phyloP scores from a whole-genome alignment of 495 filamentous ascomycete genomes.

The Bacidia rubella region DNA sequence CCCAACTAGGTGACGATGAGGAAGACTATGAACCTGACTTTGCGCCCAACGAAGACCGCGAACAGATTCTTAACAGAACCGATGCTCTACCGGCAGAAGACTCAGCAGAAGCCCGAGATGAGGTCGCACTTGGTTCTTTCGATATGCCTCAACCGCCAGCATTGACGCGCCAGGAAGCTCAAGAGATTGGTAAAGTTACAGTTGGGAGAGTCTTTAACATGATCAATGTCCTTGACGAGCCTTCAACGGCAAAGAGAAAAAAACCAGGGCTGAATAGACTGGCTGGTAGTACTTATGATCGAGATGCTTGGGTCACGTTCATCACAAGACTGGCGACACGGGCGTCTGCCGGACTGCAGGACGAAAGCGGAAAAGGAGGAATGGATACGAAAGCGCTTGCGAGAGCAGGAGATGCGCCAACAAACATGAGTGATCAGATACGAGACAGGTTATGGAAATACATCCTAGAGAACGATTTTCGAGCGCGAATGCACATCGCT shows the following conservation, averaged over 20 bases:
- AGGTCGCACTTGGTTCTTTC: slow-evolving; percentile 54
- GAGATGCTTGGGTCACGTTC: slow-evolving; percentile 82
- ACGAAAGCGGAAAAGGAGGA: slow-evolving; percentile 24
- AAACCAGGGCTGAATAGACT: slow-evolving; percentile 62
- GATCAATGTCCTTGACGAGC: slow-evolving; percentile 54
- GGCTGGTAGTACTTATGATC: slow-evolving; percentile 72
- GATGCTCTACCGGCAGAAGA: slow-evolving; percentile 47
- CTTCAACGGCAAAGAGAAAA: slow-evolving; percentile 31
- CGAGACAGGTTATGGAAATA: slow-evolving; percentile 70
- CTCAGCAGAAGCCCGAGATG: slow-evolving; percentile 33
- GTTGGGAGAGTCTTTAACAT: slow-evolving; percentile 66
- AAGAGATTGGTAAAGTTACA: slow-evolving; percentile 52
- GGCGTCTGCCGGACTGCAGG: slow-evolving; percentile 52
- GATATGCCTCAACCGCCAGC: slow-evolving; percentile 64
- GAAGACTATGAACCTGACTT: slow-evolving; percentile 87
- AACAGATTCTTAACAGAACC: slow-evolving; percentile 57
- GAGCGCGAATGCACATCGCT: slow-evolving; percentile 69
- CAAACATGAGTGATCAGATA: slow-evolving; percentile 49
- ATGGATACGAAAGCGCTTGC: slow-evolving; percentile 14
- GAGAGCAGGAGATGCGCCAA: slow-evolving; percentile 14
- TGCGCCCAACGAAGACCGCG: slow-evolving; percentile 54
- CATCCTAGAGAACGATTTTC: slow-evolving; percentile 72
- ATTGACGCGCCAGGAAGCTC: slow-evolving; percentile 51
- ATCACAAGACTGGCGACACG: slow-evolving; percentile 78
- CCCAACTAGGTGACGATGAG: slow-evolving; percentile 48